These are phyloP conservation scores for Cyathus striatus DNA, from an alignment of 768 basidiomycete genomes.

Conservation along the genomic window DNA sequence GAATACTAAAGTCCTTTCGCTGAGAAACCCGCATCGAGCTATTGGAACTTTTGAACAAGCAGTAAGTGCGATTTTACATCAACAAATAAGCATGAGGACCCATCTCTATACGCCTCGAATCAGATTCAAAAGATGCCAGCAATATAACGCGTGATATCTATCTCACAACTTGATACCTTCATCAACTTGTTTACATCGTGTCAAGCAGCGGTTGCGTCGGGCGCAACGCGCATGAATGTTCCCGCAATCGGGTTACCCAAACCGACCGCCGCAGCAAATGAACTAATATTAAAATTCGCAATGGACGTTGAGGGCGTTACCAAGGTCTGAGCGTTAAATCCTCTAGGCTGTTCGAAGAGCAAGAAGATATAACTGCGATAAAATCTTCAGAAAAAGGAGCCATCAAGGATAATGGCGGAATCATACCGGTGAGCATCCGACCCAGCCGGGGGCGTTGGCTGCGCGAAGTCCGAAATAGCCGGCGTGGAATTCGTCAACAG, in stretches of 20 bases:
- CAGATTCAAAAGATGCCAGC: too few species aligned
- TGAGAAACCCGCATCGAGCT: too few species aligned
- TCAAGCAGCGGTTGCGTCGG: conserved; percentile 12
- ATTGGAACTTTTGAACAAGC: too few species aligned
- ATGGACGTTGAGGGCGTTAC: conserved; percentile 27
- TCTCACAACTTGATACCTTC: too few species aligned
- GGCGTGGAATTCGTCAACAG: conserved; percentile 35
- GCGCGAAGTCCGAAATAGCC: conserved; percentile 31
- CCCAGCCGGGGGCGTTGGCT: conserved; percentile 39
- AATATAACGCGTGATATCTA: too few species aligned
- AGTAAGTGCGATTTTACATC: too few species aligned
- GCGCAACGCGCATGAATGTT: conserved; percentile 40
- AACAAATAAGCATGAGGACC: too few species aligned
- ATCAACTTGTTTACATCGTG: too few species aligned
- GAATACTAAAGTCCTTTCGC: too few species aligned
- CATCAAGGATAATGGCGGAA: background rate
- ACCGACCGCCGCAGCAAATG: conserved; percentile 29
- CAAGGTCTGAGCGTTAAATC: conserved; percentile 29
- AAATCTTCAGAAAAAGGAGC: background rate
- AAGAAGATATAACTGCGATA: conserved; percentile 35
- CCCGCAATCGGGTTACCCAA: conserved; percentile 39
- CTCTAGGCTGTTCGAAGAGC: conserved; percentile 33
- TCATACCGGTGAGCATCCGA: conserved; percentile 37
- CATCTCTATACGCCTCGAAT: too few species aligned
- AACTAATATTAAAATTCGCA: conserved; percentile 32